Base-by-base conservation (phyloP, 2,329 filamentous ascomycete genomes). In the Dactylellina haptotyla region DNA sequence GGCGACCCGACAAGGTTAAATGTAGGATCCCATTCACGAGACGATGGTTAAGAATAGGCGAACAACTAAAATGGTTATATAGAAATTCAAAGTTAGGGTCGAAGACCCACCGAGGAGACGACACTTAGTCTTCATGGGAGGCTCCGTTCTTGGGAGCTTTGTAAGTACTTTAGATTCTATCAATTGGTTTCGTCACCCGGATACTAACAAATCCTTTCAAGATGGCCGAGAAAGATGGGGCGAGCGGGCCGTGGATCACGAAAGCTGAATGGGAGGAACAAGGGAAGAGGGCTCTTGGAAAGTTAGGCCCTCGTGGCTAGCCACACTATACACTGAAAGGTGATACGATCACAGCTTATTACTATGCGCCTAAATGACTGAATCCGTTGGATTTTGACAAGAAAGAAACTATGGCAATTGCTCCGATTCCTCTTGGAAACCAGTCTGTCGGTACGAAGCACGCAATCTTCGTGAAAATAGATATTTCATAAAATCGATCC, bases 31-130 rank as follows among this genome's bases (percentile, higher is more conserved):
- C 14, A 28, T 43, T 25, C 30, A 45, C n/a, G 23, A 5, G 18
- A 6, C 14, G 16, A 25, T 48, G 32, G n/a, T 23, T 16, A 26
- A 9, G 25, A 50, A 75, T 62, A 4, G 26, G 20, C 43, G 26
- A 14, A 28, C 57, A n/a, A 43, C 18, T 20, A 4, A 74, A 10
- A 28, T 28, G 4, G 16, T 25, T 53, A 23, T 30, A 53, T 77
- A 88, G 88, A 99, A 98, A 88, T 99, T 99, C 87, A 99, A 98
- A 87, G 94, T 99, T 77, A 88, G 95, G 82, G 98, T 99, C 85
- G 95, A 99, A 82, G 95, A 99, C 81, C 95, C 95, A 57, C 95
- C 95, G 32, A 87, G 95, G 83, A 88, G 95, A 84, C 87, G 94
- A 82, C 95, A 99, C 85, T 98, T 99, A 93, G 95, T 99, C n/a